phyloP scores from a whole-genome alignment of 164 flowering plant species.

The Houttuynia cordata region DNA sequence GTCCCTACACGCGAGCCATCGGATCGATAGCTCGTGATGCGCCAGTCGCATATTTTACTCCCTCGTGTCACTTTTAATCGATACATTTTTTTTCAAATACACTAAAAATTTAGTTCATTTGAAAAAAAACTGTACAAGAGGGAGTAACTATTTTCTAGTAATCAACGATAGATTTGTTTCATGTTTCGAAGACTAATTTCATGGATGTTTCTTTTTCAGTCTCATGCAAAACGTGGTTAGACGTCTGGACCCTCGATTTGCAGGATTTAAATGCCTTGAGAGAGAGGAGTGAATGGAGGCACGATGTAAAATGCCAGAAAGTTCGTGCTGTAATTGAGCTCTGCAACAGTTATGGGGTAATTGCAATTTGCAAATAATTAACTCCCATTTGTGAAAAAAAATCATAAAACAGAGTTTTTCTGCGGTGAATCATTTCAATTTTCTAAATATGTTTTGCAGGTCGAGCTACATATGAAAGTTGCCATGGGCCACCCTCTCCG shows the following conservation, averaged over 20 bases:
- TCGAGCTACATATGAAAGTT: slow-evolving; percentile 31
- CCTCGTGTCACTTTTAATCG: no score
- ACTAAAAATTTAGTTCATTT: no score
- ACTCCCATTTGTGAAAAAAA: not conserved
- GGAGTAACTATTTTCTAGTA: no score
- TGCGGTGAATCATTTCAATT: not conserved
- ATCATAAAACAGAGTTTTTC: not conserved
- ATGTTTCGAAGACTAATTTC: not conserved
- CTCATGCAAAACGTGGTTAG: slow-evolving; percentile 22
- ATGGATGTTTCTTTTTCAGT: slow-evolving; percentile 6
- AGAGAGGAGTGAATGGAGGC: slow-evolving; percentile 14
- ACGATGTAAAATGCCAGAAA: slow-evolving; percentile 17
- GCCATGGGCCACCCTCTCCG: slow-evolving; percentile 35
- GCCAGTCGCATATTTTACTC: no score
- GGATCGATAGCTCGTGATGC: no score
- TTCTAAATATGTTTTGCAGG: slow-evolving; percentile 17
- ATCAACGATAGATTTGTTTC: no score
- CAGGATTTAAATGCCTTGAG: slow-evolving; percentile 11
- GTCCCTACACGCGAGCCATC: no score
- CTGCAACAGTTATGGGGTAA: slow-evolving; percentile 21
- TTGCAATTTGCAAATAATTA: no score
- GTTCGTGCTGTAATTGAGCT: slow-evolving; percentile 15
- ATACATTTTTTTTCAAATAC: no score
- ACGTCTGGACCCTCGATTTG: slow-evolving; percentile 20
- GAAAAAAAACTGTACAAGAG: no score